A percentile compares a stretch with the other conserved stretches of the same genome.
Conservation (phyloP, 495 filamentous ascomycete species). For the Penicillium daleae region DNA sequence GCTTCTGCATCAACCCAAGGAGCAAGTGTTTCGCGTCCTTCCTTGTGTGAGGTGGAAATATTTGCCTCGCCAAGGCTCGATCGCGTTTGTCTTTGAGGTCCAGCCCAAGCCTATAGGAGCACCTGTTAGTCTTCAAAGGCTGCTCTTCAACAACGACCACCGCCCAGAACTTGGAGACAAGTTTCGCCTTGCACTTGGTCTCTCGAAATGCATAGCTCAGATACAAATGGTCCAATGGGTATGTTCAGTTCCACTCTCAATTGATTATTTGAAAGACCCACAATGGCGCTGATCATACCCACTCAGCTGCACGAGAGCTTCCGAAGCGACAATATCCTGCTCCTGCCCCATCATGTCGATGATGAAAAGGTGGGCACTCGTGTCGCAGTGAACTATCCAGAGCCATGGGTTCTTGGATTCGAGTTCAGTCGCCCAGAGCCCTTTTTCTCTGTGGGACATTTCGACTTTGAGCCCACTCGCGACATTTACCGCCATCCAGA, state of each 20-base stretch:
- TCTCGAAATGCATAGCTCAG: conserved; percentile 1
- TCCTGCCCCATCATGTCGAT: background rate
- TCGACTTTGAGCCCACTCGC: conserved; percentile 8
- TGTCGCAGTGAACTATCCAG: conserved; percentile 7
- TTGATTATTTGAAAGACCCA: background rate
- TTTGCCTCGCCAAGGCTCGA: conserved; percentile 5
- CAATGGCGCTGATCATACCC: conserved; percentile 7
- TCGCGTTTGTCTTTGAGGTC: conserved; percentile 9
- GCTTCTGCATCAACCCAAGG: conserved; percentile 8
- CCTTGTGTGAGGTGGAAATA: conserved; percentile 11
- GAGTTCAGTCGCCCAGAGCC: conserved; percentile 9
- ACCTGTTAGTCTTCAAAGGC: conserved; percentile 6
- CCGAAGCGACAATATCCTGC: conserved; percentile 12
- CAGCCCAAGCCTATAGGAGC: conserved; percentile 5
- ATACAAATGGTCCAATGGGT: conserved; percentile 11
- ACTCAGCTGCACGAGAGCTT: conserved; percentile 7
- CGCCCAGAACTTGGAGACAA: conserved; percentile 7
- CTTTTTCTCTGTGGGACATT: conserved; percentile 9
- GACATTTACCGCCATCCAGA: conserved; percentile 13
- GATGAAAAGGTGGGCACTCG: background rate
- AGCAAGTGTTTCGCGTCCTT: conserved; percentile 6
- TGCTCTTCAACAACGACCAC: background rate
- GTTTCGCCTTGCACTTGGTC: conserved; percentile 5
- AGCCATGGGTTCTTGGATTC: conserved; percentile 9
- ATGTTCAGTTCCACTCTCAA: background rate